These are phyloP conservation scores for Tetrapisispora taiwanensis DNA, from an alignment of 805 yeast genomes.

Conservation along the genomic window DNA sequence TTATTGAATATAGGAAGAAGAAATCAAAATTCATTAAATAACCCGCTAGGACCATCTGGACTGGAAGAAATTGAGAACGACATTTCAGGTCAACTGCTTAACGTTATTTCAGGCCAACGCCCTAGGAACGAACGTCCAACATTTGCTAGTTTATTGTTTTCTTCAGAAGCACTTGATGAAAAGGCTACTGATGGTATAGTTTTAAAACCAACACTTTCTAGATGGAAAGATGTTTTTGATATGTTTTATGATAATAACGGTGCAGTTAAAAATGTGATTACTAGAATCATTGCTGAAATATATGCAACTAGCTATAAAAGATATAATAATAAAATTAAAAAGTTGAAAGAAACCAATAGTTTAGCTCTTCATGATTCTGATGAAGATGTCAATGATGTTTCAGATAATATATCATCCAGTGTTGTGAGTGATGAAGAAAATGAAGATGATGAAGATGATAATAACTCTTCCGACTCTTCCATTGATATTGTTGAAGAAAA, in stretches of 20 bases:
- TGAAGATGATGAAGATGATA: not conserved
- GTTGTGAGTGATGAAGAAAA: not conserved
- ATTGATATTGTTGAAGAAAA: slow-evolving; percentile 8
- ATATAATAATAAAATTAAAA: slow-evolving; percentile 23
- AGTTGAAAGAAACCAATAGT: slow-evolving; percentile 17
- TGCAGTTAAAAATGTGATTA: slow-evolving; percentile 30
- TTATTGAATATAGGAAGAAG: slow-evolving; percentile 22
- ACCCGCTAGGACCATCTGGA: slow-evolving; percentile 28
- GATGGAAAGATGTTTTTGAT: slow-evolving; percentile 56
- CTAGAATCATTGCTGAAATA: slow-evolving; percentile 38
- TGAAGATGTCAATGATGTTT: too few relatives aligned
- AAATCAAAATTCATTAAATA: slow-evolving; percentile 22
- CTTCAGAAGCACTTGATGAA: slow-evolving; percentile 26
- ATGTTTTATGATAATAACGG: slow-evolving; percentile 40
- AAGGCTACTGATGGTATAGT: slow-evolving; percentile 25
- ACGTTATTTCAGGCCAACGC: slow-evolving; percentile 18
- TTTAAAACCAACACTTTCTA: slow-evolving; percentile 42
- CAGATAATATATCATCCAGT: not conserved
- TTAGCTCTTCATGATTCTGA: not conserved
- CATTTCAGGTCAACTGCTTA: slow-evolving; percentile 19
- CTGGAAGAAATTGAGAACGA: slow-evolving; percentile 27
- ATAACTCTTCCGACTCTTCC: slow-evolving; percentile 1
- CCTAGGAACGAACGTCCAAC: slow-evolving; percentile 20
- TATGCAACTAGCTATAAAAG: slow-evolving; percentile 34
- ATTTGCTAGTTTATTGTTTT: slow-evolving; percentile 23